Percentiles rank a stretch among this genome's conserved stretches.
phyloP scores from a whole-genome alignment of 2,329 filamentous ascomycete genomes.

The Thielaviopsis euricoi region DNA sequence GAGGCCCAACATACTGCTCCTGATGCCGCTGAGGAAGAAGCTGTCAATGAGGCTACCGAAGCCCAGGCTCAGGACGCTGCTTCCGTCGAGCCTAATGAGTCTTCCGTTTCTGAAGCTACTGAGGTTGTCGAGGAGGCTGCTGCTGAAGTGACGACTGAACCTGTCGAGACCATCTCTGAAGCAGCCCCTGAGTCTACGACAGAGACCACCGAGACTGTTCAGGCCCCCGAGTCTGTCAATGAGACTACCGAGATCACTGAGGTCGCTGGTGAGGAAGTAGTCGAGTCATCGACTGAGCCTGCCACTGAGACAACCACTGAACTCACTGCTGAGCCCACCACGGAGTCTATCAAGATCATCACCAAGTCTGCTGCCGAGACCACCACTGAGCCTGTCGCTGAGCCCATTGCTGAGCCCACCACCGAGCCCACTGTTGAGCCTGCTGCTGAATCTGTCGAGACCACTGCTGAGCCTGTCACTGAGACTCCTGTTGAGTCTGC shows the following conservation, averaged over 20 bases:
- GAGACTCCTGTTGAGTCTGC: conserved; percentile 8
- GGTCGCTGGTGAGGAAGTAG: too few species aligned
- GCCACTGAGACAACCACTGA: conserved; percentile 1
- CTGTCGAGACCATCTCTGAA: background rate
- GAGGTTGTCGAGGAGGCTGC: background rate
- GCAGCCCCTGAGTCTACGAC: background rate
- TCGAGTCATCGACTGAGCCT: background rate
- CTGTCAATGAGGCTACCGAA: background rate
- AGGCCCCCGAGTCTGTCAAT: background rate
- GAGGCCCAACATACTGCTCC: background rate
- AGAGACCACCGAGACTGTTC: background rate
- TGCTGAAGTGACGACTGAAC: background rate
- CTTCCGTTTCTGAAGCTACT: background rate
- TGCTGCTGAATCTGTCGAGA: background rate
- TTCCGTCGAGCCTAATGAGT: background rate
- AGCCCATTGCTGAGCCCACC: background rate
- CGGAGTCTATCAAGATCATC: background rate
- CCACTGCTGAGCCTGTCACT: conserved; percentile 3
- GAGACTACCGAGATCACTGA: background rate
- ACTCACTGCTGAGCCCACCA: background rate
- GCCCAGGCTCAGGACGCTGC: background rate
- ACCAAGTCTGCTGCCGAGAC: background rate
- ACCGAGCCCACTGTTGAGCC: conserved; percentile 1
- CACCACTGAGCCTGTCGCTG: background rate
- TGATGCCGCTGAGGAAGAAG: background rate